Conservation (phyloP, 2,329 filamentous ascomycete genomes). For the Fusarium sp. region DNA sequence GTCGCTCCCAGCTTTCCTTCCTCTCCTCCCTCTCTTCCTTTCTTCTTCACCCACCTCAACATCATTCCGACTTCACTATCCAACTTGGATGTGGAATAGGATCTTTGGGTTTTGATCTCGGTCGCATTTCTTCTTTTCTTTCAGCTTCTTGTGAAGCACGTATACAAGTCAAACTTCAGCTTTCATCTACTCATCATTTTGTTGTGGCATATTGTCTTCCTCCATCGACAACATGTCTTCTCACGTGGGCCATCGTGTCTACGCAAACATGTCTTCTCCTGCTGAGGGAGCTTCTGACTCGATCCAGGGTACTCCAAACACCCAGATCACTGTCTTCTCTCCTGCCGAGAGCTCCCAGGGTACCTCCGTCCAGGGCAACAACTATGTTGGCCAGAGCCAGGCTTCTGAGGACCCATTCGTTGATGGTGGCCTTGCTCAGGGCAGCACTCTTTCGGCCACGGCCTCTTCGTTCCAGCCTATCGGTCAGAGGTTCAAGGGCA, state of each 20-base stretch:
- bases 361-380: constrained; percentile 27
- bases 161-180: neutral
- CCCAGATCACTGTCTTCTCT: constrained; percentile 69
- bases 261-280: constrained; percentile 56
- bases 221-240: constrained; percentile 48
- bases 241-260: constrained; percentile 49
- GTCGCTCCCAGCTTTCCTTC: constrained; percentile 6
- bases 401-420: constrained; percentile 60
- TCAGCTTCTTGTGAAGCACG: constrained; percentile 14
- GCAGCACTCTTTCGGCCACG: constrained; percentile 66
- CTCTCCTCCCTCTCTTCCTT: neutral
- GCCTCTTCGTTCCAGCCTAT: constrained; percentile 68
- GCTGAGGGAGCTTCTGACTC: constrained; percentile 64
- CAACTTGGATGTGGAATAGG: constrained; percentile 8
- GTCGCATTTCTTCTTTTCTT: constrained; percentile 13
- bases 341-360: constrained; percentile 59
- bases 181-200: constrained; percentile 26
- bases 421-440: constrained; percentile 44
- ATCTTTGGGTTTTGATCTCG: constrained; percentile 31
- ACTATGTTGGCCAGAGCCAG: constrained; percentile 35
- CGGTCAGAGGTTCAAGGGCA: constrained; percentile 21
- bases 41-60: constrained; percentile 12
- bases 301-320: constrained; percentile 70
- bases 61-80: constrained; percentile 17
- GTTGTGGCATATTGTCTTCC: constrained; percentile 5